phyloP scores from a whole-genome alignment of 2,329 filamentous ascomycete species.

The Onygenales sp. region DNA sequence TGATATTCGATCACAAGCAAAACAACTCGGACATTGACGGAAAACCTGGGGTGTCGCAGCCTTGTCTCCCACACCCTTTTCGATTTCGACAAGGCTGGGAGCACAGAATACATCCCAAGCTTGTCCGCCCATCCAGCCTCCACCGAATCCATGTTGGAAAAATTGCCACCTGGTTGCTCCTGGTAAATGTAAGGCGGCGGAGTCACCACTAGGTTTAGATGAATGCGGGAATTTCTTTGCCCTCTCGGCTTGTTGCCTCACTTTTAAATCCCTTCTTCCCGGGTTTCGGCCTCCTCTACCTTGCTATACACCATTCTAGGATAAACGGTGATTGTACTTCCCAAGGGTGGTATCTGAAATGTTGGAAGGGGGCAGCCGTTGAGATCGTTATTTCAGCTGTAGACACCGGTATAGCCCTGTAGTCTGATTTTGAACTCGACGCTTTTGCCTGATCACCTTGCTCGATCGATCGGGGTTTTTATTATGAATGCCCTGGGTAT shows the following conservation, averaged over 20 bases:
- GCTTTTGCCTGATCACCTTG: no score
- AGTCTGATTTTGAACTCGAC: no score
- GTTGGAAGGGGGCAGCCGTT: no score
- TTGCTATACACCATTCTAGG: no score
- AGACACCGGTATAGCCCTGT: no score
- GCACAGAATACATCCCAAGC: neutral
- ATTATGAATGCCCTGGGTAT: no score
- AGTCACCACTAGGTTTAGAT: neutral
- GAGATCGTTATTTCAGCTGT: no score
- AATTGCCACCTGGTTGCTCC: neutral
- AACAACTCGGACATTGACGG: neutral
- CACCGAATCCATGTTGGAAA: neutral
- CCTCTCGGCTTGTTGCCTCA: constrained; percentile 1
- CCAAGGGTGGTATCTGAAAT: no score
- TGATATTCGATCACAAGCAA: neutral
- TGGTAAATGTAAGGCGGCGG: neutral
- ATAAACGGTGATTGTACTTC: no score
- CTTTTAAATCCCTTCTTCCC: neutral
- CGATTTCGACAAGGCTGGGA: neutral
- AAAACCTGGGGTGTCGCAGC: neutral
- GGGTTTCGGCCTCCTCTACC: neutral
- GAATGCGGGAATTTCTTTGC: neutral
- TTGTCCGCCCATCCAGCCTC: neutral
- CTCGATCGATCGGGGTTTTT: no score
- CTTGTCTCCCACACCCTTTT: neutral